Percentiles rank a stretch among this genome's conserved stretches.
Conservation (phyloP, 352 stramenopile species). For the Lagenidium giganteum region DNA sequence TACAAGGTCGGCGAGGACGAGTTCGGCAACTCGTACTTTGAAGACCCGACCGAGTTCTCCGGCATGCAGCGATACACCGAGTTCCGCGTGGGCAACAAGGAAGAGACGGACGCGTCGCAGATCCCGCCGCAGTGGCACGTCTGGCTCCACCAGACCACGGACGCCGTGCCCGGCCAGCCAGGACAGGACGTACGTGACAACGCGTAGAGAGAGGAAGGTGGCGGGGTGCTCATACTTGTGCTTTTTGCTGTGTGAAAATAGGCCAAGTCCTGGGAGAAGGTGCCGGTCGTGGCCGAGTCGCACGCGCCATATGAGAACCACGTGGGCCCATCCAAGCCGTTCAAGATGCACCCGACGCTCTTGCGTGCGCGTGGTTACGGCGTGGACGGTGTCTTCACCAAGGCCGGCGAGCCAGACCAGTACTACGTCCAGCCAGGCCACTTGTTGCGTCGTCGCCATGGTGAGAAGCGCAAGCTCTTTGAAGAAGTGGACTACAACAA, state of each 20-base stretch:
- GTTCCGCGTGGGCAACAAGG: constrained; percentile 70
- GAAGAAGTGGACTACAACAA: constrained; percentile 86
- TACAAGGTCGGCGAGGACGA: constrained; percentile 74
- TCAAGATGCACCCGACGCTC: constrained; percentile 73
- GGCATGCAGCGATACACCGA: constrained; percentile 82
- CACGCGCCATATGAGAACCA: constrained; percentile 72
- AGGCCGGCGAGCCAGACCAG: constrained; percentile 61
- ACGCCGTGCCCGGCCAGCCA: constrained; percentile 49
- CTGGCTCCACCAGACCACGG: constrained; percentile 81
- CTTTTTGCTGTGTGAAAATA: constrained; percentile 10
- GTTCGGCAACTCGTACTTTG: constrained; percentile 87
- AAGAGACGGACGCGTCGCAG: constrained; percentile 74
- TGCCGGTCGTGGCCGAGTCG: constrained; percentile 38
- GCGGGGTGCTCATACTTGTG: background rate
- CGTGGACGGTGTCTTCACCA: constrained; percentile 59
- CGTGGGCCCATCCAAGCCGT: constrained; percentile 54
- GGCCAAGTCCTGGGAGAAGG: constrained; percentile 69
- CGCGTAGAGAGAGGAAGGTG: too few relatives aligned
- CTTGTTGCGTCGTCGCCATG: constrained; percentile 57
- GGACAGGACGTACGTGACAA: constrained; percentile 50
- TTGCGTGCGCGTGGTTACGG: constrained; percentile 80
- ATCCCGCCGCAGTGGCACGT: constrained; percentile 82
- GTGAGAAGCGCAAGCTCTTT: constrained; percentile 66
- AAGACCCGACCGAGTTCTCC: constrained; percentile 72
- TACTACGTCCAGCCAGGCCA: constrained; percentile 82